Evolutionary conservation across 768 basidiomycete genomes (phyloP).

Genomic region (Termitomyces sp.): DNA sequence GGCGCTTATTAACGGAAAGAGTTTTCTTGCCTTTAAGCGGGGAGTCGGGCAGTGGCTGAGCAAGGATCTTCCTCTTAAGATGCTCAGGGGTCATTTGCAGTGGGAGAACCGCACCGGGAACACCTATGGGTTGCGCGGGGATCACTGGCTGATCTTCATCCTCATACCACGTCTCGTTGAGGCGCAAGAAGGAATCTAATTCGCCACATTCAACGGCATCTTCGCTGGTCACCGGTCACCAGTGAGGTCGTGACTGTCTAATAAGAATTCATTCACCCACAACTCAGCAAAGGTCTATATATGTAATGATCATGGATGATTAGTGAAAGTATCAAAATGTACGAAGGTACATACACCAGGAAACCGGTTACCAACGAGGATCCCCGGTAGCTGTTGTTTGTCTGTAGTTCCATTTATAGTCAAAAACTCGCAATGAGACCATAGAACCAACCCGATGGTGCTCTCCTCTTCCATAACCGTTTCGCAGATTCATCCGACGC

Average conservation of each 20-base stretch:
- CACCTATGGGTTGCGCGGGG: constrained; percentile 60
- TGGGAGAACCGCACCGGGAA: constrained; percentile 73
- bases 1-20: constrained; percentile 50
- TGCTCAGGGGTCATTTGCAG: constrained; percentile 78
- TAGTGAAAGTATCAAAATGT: not conserved
- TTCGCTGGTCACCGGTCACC: constrained; percentile 42
- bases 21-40: constrained; percentile 38
- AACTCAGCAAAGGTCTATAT: constrained; percentile 67
- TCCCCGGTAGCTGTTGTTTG: constrained; percentile 81
- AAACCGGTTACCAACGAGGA: constrained; percentile 71
- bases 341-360: constrained; percentile 56
- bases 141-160: constrained; percentile 60
- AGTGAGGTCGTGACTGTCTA: constrained; percentile 4
- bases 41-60: constrained; percentile 30
- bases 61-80: constrained; percentile 53
- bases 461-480: constrained; percentile 74
- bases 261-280: constrained; percentile 33
- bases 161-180: constrained; percentile 65
- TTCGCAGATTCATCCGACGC: constrained; percentile 83
- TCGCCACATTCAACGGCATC: constrained; percentile 80
- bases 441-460: constrained; percentile 48
- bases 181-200: constrained; percentile 63
- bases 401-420: constrained; percentile 32
- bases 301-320: constrained; percentile 3
- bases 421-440: not conserved